Conservation (phyloP, 345 rosid species). For the Eucalyptus cloeziana region DNA sequence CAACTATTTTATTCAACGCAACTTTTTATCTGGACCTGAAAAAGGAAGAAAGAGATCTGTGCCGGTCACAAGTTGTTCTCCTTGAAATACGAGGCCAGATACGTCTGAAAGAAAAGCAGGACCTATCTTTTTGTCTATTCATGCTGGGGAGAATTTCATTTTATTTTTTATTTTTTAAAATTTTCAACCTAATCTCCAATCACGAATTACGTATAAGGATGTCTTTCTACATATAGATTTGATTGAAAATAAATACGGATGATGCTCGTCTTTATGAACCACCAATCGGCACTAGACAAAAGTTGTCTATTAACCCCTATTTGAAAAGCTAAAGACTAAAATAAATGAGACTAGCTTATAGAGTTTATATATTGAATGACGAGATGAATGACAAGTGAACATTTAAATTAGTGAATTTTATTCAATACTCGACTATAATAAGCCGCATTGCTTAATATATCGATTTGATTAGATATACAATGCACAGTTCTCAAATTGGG, state of each 20-base stretch:
- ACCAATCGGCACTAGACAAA: too few relatives aligned
- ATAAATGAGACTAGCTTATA: background rate
- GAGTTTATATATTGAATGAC: background rate
- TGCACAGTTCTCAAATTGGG: background rate
- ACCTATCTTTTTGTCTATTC: background rate
- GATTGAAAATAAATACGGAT: background rate
- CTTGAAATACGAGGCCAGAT: background rate
- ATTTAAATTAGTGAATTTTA: background rate
- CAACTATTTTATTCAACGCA: background rate
- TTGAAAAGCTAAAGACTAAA: background rate
- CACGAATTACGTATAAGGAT: background rate
- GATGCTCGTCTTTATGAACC: background rate
- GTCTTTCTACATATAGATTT: background rate
- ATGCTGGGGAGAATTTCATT: background rate
- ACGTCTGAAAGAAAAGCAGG: background rate
- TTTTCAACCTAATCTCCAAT: background rate
- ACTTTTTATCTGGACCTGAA: background rate
- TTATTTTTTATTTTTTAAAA: too few relatives aligned
- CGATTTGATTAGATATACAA: background rate
- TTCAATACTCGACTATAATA: background rate
- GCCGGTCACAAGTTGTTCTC: background rate
- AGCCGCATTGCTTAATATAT: background rate
- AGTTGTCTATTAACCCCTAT: too few relatives aligned
- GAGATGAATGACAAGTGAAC: background rate
- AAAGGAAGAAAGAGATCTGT: background rate